Percentiles rank a stretch among this genome's conserved stretches.
phyloP scores from a whole-genome alignment of 768 basidiomycete species.

The Clavulina sp. region DNA sequence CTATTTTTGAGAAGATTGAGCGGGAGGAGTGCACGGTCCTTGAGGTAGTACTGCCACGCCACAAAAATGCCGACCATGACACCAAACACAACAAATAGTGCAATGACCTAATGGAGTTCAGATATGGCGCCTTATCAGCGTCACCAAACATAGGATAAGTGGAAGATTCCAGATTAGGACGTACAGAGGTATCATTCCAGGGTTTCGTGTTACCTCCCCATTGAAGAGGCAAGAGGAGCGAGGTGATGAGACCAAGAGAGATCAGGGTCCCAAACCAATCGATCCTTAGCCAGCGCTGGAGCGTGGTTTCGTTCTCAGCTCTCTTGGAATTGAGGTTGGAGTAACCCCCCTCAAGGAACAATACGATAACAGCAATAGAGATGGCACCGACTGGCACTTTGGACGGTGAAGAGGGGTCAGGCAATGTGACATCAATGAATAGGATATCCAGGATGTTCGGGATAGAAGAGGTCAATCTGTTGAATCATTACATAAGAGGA shows the following conservation, averaged over 20 bases:
- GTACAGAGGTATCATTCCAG: constrained; percentile 23
- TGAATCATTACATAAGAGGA: too few species aligned
- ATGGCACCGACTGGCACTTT: constrained; percentile 12
- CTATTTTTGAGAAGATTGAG: constrained; percentile 18
- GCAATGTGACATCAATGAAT: too few species aligned
- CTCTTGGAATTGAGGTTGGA: constrained; percentile 10
- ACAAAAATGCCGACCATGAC: constrained; percentile 17
- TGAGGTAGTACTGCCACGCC: constrained; percentile 20
- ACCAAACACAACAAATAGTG: constrained; percentile 15
- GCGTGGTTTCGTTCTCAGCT: constrained; percentile 10
- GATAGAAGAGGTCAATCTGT: too few species aligned
- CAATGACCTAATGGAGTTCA: constrained; percentile 21
- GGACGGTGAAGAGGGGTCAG: too few species aligned
- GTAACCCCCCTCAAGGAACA: constrained; percentile 17
- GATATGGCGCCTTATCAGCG: too few species aligned
- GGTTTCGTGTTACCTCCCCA: constrained; percentile 26
- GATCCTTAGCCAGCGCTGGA: constrained; percentile 13
- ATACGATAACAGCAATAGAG: constrained; percentile 20
- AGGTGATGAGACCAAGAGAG: constrained; percentile 19
- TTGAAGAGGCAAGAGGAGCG: constrained; percentile 24
- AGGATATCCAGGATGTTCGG: too few species aligned
- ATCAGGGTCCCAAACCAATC: constrained; percentile 24
- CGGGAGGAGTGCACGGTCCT: constrained; percentile 23
- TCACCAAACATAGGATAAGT: too few species aligned
- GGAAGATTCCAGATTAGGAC: too few species aligned